These are phyloP conservation scores for Hemerocallis citrina DNA, from an alignment of 106 monocot genomes.

Conservation along the genomic window DNA sequence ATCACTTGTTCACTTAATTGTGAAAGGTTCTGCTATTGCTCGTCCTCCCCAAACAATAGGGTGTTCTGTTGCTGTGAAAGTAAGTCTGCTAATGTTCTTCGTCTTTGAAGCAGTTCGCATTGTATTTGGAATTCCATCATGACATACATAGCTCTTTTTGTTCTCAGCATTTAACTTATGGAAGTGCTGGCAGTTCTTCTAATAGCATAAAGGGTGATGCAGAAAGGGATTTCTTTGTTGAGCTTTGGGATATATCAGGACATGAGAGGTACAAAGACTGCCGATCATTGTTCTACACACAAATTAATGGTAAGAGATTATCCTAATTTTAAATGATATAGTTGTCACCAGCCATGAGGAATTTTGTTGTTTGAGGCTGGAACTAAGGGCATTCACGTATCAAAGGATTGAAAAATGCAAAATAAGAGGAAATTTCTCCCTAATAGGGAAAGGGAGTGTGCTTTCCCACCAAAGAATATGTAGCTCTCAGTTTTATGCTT, in stretches of 20 bases:
- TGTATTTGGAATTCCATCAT: background rate
- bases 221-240: conserved; percentile 88
- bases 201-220: conserved; percentile 66
- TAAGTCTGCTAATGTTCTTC: conserved; percentile 13
- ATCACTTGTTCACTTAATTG: conserved; percentile 75
- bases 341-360: background rate
- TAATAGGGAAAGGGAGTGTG: background rate
- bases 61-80: conserved; percentile 70
- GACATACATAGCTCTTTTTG: background rate
- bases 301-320: conserved; percentile 70
- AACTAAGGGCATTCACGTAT: no score
- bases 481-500: background rate
- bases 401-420: no score
- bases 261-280: conserved; percentile 93
- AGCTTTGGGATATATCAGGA: conserved; percentile 91
- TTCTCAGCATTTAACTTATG: conserved; percentile 75
- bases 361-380: background rate
- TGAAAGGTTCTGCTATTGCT: conserved; percentile 53
- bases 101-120: background rate
- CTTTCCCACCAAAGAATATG: background rate
- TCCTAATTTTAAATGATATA: background rate
- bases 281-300: conserved; percentile 75
- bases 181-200: conserved; percentile 71
- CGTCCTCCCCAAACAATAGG: conserved; percentile 83
- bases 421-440: background rate